phyloP scores from a whole-genome alignment of 2,329 filamentous ascomycete species.

The Cladosporium phlei region DNA sequence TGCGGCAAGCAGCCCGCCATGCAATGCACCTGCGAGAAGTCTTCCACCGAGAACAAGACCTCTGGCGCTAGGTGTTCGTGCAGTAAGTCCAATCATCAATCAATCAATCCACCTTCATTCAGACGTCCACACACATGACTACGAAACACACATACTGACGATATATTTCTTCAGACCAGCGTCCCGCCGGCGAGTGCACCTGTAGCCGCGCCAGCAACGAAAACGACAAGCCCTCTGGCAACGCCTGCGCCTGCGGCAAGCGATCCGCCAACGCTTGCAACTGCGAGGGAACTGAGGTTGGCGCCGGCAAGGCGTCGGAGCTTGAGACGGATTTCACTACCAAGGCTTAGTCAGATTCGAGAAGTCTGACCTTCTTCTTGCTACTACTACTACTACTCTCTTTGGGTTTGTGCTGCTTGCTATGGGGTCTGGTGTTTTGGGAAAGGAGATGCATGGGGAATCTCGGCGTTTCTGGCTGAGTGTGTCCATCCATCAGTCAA shows the following conservation, averaged over 20 bases:
- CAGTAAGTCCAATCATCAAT: constrained; percentile 46
- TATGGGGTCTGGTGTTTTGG: too few species aligned
- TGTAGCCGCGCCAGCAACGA: constrained; percentile 68
- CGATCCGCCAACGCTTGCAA: constrained; percentile 59
- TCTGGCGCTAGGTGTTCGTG: constrained; percentile 76
- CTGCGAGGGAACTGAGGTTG: constrained; percentile 63
- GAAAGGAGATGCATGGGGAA: too few species aligned
- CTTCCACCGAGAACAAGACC: constrained; percentile 67
- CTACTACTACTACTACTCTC: too few species aligned
- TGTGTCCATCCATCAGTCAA: too few species aligned
- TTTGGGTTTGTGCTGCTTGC: too few species aligned
- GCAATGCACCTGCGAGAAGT: constrained; percentile 78
- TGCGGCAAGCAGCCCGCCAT: constrained; percentile 86
- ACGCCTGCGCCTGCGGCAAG: constrained; percentile 71
- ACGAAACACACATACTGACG: not conserved
- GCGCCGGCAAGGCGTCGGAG: constrained; percentile 58
- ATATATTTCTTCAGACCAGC: constrained; percentile 47
- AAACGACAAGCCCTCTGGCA: constrained; percentile 58
- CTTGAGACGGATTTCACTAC: constrained; percentile 87
- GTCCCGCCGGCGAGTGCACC: constrained; percentile 74
- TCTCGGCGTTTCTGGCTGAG: too few species aligned
- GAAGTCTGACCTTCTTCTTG: too few species aligned
- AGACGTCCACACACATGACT: too few species aligned
- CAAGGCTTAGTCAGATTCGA: constrained; percentile 33
- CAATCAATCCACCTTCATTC: too few species aligned